Conservation (phyloP, 2,329 filamentous ascomycete genomes). For the Colletotrichum australisinense region DNA sequence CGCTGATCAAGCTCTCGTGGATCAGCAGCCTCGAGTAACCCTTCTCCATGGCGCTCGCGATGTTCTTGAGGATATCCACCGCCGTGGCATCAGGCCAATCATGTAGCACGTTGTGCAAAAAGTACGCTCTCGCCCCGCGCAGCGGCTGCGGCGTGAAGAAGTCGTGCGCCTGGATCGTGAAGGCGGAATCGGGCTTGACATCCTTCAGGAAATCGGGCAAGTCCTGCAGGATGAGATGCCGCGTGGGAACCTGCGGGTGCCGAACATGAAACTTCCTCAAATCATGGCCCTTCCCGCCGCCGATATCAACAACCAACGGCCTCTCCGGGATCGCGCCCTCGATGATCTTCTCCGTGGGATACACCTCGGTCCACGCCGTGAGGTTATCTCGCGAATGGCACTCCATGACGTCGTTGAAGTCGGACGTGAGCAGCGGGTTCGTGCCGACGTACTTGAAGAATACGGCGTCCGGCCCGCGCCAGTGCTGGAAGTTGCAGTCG, state of each 20-base stretch:
- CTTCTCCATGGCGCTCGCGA: slow-evolving; percentile 36
- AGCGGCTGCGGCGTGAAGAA: slow-evolving; percentile 54
- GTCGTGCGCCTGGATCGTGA: slow-evolving; percentile 47
- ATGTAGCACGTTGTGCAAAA: slow-evolving; percentile 40
- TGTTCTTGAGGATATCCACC: slow-evolving; percentile 34
- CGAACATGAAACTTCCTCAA: slow-evolving; percentile 45
- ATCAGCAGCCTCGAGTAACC: slow-evolving; percentile 51
- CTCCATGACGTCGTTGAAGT: slow-evolving; percentile 51
- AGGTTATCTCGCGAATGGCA: slow-evolving; percentile 52
- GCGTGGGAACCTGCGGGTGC: slow-evolving; percentile 41
- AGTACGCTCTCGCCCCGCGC: slow-evolving; percentile 48
- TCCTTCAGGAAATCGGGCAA: slow-evolving; percentile 45
- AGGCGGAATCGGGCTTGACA: slow-evolving; percentile 38
- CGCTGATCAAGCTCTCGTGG: slow-evolving; percentile 49
- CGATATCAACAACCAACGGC: slow-evolving; percentile 48
- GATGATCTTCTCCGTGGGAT: slow-evolving; percentile 40
- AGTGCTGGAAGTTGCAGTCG: slow-evolving; percentile 47
- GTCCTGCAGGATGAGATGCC: slow-evolving; percentile 47
- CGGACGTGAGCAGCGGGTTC: slow-evolving; percentile 42
- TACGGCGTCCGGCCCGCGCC: slow-evolving; percentile 40
- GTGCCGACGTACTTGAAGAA: slow-evolving; percentile 47
- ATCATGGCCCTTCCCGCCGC: slow-evolving; percentile 51
- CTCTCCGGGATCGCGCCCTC: slow-evolving; percentile 41
- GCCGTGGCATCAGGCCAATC: slow-evolving; percentile 40
- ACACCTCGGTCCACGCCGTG: slow-evolving; percentile 47